Conservation (phyloP, 257 asterid species). For the Plantago ovata region DNA sequence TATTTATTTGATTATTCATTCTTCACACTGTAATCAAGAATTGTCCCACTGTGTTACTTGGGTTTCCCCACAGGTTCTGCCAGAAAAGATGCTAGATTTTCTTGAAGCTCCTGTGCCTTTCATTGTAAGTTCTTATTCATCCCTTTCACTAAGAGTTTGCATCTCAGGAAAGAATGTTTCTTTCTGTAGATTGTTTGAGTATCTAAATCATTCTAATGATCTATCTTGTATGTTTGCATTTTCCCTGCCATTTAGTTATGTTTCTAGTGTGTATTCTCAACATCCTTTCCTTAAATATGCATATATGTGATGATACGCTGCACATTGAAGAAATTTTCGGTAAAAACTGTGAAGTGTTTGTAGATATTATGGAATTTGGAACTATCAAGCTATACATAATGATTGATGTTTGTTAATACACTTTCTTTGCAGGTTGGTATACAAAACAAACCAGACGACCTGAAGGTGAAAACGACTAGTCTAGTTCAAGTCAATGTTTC, state of each 20-base stretch:
- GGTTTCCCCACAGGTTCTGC: conserved; percentile 64
- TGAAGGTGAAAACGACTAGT: conserved; percentile 59
- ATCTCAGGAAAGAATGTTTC: conserved; percentile 1
- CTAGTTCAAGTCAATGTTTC: conserved; percentile 57
- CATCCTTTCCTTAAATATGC: conserved; percentile 2
- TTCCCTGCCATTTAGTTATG: background rate
- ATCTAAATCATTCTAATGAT: background rate
- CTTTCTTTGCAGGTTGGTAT: conserved; percentile 67
- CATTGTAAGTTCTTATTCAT: conserved; percentile 54
- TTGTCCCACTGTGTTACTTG: conserved; percentile 9
- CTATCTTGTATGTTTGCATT: conserved; percentile 5
- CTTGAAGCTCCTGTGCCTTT: conserved; percentile 98
- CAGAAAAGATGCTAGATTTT: conserved; percentile 88
- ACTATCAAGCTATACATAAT: background rate
- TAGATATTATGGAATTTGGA: background rate
- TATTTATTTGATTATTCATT: conserved; percentile 4
- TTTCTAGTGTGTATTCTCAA: background rate
- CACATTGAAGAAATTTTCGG: conserved; percentile 2
- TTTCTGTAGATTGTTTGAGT: conserved; percentile 1
- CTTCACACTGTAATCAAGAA: conserved; percentile 7
- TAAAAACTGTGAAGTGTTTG: conserved; percentile 6
- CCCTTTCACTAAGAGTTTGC: background rate
- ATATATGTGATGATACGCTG: background rate
- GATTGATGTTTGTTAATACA: conserved; percentile 10
- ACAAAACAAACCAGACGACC: conserved; percentile 54